phyloP scores from a whole-genome alignment of 2,329 filamentous ascomycete species.

The Clonostachys rhizophaga region DNA sequence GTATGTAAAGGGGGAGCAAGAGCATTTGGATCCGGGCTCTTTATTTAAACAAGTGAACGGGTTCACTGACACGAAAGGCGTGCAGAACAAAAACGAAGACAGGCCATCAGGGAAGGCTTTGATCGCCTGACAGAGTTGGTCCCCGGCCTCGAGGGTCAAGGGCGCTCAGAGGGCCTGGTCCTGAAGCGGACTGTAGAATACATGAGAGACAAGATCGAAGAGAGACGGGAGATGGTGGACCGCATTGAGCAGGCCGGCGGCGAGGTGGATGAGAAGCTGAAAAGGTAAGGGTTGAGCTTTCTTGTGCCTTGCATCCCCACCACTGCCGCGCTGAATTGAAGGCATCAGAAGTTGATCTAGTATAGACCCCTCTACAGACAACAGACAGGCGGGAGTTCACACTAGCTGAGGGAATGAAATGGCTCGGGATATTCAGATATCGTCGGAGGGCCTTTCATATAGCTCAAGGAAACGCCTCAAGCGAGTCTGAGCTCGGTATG shows the following conservation, averaged over 20 bases:
- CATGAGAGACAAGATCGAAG: conserved; percentile 55
- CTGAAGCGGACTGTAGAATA: conserved; percentile 66
- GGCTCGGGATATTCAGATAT: too few relatives aligned
- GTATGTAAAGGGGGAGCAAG: conserved; percentile 18
- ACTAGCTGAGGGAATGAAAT: too few relatives aligned
- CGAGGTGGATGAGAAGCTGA: conserved; percentile 42
- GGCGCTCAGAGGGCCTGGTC: conserved; percentile 81
- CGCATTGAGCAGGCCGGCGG: conserved; percentile 56
- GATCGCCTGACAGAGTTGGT: conserved; percentile 77
- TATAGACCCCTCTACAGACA: too few relatives aligned
- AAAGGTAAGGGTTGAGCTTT: conserved; percentile 24
- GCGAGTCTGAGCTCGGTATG: too few relatives aligned
- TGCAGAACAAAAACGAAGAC: conserved; percentile 37
- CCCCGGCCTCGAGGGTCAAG: conserved; percentile 77
- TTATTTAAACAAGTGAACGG: not conserved
- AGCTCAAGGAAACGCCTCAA: too few relatives aligned
- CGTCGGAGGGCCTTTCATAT: too few relatives aligned
- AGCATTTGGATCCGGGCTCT: not conserved
- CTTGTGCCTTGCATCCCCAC: not conserved
- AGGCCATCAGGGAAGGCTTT: conserved; percentile 77
- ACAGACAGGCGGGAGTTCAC: too few relatives aligned
- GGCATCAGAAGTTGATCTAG: too few relatives aligned
- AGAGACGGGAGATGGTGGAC: conserved; percentile 52
- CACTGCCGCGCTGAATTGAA: not conserved
- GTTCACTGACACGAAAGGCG: not conserved